A percentile compares a stretch with the other conserved stretches of the same genome.
Conservation (phyloP, 371 early-diverging fungal species). For the Amoeboaphelidium protococcarum region DNA sequence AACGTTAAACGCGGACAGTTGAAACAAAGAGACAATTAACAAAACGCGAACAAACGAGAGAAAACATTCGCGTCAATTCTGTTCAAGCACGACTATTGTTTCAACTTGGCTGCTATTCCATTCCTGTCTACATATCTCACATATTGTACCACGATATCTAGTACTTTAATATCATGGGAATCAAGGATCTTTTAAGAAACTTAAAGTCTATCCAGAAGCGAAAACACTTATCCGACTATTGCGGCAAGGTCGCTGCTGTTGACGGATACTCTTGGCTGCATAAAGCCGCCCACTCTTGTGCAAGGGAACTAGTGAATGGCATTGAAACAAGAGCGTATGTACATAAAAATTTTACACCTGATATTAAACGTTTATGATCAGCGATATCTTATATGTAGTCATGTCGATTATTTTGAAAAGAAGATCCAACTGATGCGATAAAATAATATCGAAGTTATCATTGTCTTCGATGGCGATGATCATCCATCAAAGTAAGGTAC, state of each 20-base stretch:
- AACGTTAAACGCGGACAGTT: no score
- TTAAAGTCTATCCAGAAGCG: slow-evolving; percentile 32
- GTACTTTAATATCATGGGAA: slow-evolving; percentile 71
- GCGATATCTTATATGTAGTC: slow-evolving; percentile 15
- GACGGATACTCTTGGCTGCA: slow-evolving; percentile 79
- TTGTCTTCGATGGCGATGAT: slow-evolving; percentile 92
- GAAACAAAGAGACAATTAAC: no score
- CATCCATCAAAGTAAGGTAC: slow-evolving; percentile 62
- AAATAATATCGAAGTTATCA: slow-evolving; percentile 41
- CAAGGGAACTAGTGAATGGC: slow-evolving; percentile 34
- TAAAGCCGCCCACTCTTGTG: slow-evolving; percentile 45
- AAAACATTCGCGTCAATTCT: no score
- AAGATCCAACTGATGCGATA: slow-evolving; percentile 33
- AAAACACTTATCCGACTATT: slow-evolving; percentile 19
- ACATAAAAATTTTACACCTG: no score
- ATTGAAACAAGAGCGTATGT: slow-evolving; percentile 16
- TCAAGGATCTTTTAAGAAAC: slow-evolving; percentile 46
- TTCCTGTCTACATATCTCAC: no score
- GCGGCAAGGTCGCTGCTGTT: slow-evolving; percentile 35
- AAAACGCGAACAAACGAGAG: no score
- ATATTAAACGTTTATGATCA: no score
- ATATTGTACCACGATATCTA: no score
- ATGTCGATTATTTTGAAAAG: slow-evolving; percentile 41
- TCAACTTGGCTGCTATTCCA: no score
- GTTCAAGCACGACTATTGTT: no score